Evolutionary conservation across 2,329 filamentous ascomycete genomes (phyloP).

Genomic region (Diaporthe ilicicola): DNA sequence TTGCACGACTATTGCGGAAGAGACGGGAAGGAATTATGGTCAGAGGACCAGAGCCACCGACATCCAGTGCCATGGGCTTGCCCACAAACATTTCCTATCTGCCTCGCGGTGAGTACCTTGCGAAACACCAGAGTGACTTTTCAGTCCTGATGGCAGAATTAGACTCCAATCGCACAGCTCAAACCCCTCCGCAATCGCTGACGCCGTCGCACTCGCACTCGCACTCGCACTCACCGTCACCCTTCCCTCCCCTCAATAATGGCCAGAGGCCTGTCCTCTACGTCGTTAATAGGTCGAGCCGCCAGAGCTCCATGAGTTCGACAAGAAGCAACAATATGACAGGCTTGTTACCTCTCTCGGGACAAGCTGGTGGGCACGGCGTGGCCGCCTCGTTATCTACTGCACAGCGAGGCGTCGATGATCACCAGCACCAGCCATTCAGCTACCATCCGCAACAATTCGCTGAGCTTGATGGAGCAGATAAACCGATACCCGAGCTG

Average conservation of each 20-base stretch:
- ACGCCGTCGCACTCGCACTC: neutral
- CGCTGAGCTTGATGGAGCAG: conserved; percentile 28
- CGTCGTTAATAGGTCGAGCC: conserved; percentile 15
- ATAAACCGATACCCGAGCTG: conserved; percentile 10
- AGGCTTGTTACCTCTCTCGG: neutral
- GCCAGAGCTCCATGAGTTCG: conserved; percentile 17
- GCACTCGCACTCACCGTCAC: neutral
- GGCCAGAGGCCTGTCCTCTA: neutral
- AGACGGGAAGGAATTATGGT: conserved; percentile 17
- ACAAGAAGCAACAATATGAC: neutral
- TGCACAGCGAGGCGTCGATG: neutral
- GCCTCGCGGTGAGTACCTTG: conserved; percentile 1
- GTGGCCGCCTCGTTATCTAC: neutral
- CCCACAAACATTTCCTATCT: neutral
- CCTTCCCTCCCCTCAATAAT: neutral
- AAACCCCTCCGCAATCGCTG: neutral
- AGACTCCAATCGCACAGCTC: neutral
- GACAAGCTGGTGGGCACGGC: neutral
- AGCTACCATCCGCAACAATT: neutral
- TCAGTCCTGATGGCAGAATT: neutral
- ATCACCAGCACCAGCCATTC: neutral
- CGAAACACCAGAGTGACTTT: neutral
- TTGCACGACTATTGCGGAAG: neutral
- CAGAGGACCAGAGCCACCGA: conserved; percentile 17
- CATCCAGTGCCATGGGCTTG: neutral